Base-by-base conservation (phyloP, 768 basidiomycete species). In the Tephrocybe sp. region DNA sequence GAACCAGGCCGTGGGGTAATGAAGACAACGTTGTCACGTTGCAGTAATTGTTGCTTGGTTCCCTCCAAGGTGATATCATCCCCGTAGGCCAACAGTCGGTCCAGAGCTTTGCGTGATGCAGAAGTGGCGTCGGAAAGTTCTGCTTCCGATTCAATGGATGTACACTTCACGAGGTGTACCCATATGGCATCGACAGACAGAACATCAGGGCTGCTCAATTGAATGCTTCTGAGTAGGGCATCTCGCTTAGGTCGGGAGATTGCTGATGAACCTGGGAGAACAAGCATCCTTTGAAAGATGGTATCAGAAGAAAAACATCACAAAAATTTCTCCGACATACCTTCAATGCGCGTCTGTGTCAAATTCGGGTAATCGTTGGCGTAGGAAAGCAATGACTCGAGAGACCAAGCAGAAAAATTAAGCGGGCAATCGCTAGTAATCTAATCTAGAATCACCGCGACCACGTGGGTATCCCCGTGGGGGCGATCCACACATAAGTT, bases 1-100 rank as follows among this genome's bases (percentile, higher is more conserved):
- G 95, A 94, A 3, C 96, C 95, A 7, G 83, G 77, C 50, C 95
- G 74, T 9, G 95, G 95, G 5, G 89, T 71, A 32, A 97, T 83
- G 64, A 83, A 96, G 34, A 84, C 69, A 9, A 84, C 70, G 41
- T 81, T 79, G 22, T 54, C 56, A 9, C 63, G 62, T 15, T 62
- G 60, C 43, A 73, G 59, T n/a, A 72, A 62, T 22, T 66, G 61
- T 18, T 64, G 54, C 9, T 64, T 54, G 0, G 85, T 84, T 6
- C 59, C 67, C 3, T 72, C 64, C 3, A 84, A 66, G 3, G 77
- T 71, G 53, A 80, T 68, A 64, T 89, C 75, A 63, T 95, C 90
- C 5, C 97, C 97, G 56, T 99, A 98, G 11, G 79, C 73, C 49
- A 99, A 70, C 7, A 99, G 80, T 18, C 78, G 77, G 55, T 85